A percentile compares a stretch with the other conserved stretches of the same genome.
Evolutionary conservation across 331 rosid genomes (phyloP).

Genomic region (Acacia concinna): DNA sequence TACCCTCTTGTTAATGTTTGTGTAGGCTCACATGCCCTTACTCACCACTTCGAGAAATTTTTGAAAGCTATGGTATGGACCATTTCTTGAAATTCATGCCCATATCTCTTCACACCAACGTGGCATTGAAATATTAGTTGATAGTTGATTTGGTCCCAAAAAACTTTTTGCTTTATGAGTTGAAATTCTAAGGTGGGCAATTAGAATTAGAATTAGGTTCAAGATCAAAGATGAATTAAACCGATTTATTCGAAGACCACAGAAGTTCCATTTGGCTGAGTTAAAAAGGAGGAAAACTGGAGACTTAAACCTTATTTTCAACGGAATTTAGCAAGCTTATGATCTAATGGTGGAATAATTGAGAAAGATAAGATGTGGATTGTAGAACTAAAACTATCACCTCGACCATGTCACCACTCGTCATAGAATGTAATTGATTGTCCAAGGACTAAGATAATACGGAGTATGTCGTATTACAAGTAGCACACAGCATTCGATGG

Average conservation of each 20-base stretch:
- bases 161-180: constrained; percentile 12
- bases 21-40: not conserved
- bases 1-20: not conserved
- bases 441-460: constrained; percentile 28
- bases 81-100: not conserved
- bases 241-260: not conserved
- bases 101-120: not conserved
- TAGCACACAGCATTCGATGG: constrained; percentile 32
- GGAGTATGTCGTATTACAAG: constrained; percentile 32
- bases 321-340: constrained; percentile 18
- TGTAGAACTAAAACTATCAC: constrained; percentile 31
- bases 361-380: constrained; percentile 24
- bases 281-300: not conserved
- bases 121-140: not conserved
- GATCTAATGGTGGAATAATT: constrained; percentile 15
- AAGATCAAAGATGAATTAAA: not conserved
- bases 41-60: not conserved
- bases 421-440: constrained; percentile 28
- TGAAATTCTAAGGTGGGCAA: constrained; percentile 11
- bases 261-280: not conserved
- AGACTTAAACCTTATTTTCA: not conserved
- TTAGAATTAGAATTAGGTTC: constrained; percentile 12
- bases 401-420: constrained; percentile 26
- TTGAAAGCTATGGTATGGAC: not conserved
- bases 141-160: not conserved